Base-by-base conservation (phyloP, 768 basidiomycete species). In the Daedaleopsis sinensis region DNA sequence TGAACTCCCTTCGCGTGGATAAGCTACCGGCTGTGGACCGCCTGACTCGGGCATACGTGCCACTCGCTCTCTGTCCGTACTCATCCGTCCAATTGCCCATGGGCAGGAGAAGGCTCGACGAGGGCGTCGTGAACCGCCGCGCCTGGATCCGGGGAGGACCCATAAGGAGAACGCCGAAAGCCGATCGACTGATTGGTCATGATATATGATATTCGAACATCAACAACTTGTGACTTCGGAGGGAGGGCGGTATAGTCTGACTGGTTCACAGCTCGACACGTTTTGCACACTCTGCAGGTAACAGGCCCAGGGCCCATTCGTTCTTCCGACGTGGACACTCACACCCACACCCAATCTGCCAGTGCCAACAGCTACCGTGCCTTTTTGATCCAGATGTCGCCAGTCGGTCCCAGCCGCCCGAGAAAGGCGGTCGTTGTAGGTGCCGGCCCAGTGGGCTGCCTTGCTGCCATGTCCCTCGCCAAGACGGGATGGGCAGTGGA, bases 361-460 rank as follows among this genome's bases (percentile, higher is more conserved):
- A 24, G 23, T 24, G 23, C 11, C 9, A 54, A 64, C 63, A 64
- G 58, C 46, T 50, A 55, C 54, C 37, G 52, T 49, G 9, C 46
- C 51, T 37, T 36, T 32, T 49, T 23, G 35, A 24, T 55, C 54
- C 42, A 32, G 24, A 61, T 65, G 57, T 46, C 52, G 37, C 12
- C 54, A 23, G 16, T 53, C 58, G 58, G 52, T 24, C 27, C 54
- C 62, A 59, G 59, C 52, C 42, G 21, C 44, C 62, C 47, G 21
- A 21, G 79, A 27, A 84, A 82, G 66, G 87, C 80, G n/a, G 78
- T 88, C 49, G 78, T 92, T 42, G 84, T 91, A 23, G 96, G 96
- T 43, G 96, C 90, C 56, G 96, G 96, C 0, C 96, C 96, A 9
- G 96, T 99, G 16, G 96, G 96, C 23, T 95, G 94, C 72, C 88